Percentiles rank a stretch among this genome's conserved stretches.
phyloP scores from a whole-genome alignment of 1,284 basidiomycete species.

The Cerrena zonata region DNA sequence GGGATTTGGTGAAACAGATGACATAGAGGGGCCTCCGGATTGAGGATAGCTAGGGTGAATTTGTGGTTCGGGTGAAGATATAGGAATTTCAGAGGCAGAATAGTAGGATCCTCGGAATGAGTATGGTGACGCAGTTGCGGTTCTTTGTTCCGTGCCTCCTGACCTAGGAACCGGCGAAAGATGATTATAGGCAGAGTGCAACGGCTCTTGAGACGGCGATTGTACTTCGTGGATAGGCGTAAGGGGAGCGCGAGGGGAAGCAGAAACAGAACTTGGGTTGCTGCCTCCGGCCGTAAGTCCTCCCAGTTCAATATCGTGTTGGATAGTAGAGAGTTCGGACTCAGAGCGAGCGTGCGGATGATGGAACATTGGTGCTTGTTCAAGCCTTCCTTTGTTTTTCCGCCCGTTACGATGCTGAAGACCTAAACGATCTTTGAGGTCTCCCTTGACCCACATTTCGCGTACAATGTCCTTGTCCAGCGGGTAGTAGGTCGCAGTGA shows the following conservation, averaged over 20 bases:
- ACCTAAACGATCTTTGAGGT: slow-evolving; percentile 79
- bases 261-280: background rate
- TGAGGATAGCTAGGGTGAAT: slow-evolving; percentile 29
- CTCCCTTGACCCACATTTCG: slow-evolving; percentile 83
- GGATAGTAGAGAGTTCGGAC: slow-evolving; percentile 46
- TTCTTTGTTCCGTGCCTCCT: slow-evolving; percentile 12
- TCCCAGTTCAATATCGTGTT: slow-evolving; percentile 19
- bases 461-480: slow-evolving; percentile 82
- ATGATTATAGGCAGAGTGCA: slow-evolving; percentile 11
- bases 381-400: slow-evolving; percentile 35
- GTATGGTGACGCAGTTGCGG: slow-evolving; percentile 18
- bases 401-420: slow-evolving; percentile 52
- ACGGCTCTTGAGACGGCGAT: slow-evolving; percentile 15
- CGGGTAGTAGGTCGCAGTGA: slow-evolving; percentile 61
- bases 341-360: slow-evolving; percentile 56
- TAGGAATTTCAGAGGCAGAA: slow-evolving; percentile 60
- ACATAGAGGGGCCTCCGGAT: slow-evolving; percentile 20
- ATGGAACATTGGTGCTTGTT: slow-evolving; percentile 65
- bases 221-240: slow-evolving; percentile 20
- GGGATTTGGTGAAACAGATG: slow-evolving; percentile 21
- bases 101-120: slow-evolving; percentile 54
- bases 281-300: slow-evolving; percentile 11
- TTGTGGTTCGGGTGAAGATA: slow-evolving; percentile 53
- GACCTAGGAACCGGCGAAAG: slow-evolving; percentile 14
- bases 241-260: slow-evolving; percentile 13